Percentiles rank a stretch among this genome's conserved stretches.
Conservation (phyloP, 441 rosid species). For the Erodium moschatum region DNA sequence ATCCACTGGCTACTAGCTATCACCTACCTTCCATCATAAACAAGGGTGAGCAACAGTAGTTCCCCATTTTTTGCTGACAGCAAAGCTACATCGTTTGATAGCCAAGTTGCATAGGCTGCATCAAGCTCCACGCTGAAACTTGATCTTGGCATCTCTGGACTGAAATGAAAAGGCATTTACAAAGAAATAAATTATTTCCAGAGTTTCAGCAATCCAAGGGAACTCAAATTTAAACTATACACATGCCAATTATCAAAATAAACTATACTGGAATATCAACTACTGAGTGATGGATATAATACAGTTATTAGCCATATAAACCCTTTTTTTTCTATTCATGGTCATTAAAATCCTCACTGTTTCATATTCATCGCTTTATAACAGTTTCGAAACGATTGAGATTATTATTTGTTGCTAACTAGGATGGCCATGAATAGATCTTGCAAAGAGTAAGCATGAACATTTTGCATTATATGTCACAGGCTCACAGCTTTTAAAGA, state of each 20-base stretch:
- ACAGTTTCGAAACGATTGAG: background rate
- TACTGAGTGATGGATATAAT: background rate
- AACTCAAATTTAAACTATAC: background rate
- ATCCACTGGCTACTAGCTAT: conserved; percentile 5
- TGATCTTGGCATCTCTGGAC: conserved; percentile 92
- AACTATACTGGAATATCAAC: background rate
- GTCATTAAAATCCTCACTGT: background rate
- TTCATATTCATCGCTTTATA: background rate
- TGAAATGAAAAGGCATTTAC: conserved; percentile 30
- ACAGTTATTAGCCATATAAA: conserved; percentile 1
- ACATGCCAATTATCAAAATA: conserved; percentile 1
- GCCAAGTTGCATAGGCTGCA: conserved; percentile 87
- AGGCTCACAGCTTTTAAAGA: conserved; percentile 9
- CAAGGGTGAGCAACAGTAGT: conserved; percentile 70
- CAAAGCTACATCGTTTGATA: conserved; percentile 73
- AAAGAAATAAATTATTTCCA: background rate
- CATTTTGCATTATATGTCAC: background rate
- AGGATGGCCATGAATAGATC: background rate
- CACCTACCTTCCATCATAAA: conserved; percentile 89
- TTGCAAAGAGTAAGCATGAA: conserved; percentile 3
- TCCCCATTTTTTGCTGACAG: conserved; percentile 90
- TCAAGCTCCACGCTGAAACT: conserved; percentile 86
- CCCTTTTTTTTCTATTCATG: background rate
- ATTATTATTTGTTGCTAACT: background rate
- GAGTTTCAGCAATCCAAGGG: background rate